Conservation (phyloP, 2,329 filamentous ascomycete genomes). For the Xylaria sp. region DNA sequence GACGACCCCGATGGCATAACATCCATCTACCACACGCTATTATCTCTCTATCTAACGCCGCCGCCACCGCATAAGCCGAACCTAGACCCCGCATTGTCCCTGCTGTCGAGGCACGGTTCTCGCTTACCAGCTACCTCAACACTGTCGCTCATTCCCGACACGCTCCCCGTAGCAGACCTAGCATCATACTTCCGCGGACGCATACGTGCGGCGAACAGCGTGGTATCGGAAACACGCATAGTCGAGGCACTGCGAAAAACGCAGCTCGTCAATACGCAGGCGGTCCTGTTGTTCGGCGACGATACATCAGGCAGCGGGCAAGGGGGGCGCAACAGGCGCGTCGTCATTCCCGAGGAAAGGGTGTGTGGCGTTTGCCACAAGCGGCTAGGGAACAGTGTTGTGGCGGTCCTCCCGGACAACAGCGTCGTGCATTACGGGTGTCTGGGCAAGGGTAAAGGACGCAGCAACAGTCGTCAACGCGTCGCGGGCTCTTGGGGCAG, state of each 20-base stretch:
- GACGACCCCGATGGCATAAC: slow-evolving; percentile 62
- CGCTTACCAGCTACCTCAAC: slow-evolving; percentile 89
- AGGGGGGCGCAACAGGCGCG: slow-evolving; percentile 69
- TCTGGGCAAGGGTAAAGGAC: slow-evolving; percentile 58
- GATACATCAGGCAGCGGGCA: slow-evolving; percentile 63
- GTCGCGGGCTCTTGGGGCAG: slow-evolving; percentile 50
- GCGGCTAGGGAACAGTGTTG: slow-evolving; percentile 88
- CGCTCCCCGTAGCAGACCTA: slow-evolving; percentile 80
- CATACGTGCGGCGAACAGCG: slow-evolving; percentile 85
- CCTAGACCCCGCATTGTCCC: slow-evolving; percentile 81
- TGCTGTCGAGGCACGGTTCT: slow-evolving; percentile 93
- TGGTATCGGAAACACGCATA: slow-evolving; percentile 83
- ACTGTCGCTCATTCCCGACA: slow-evolving; percentile 83
- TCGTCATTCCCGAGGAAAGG: slow-evolving; percentile 86
- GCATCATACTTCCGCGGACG: slow-evolving; percentile 92
- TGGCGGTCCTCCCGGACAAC: slow-evolving; percentile 88
- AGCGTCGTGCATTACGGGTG: slow-evolving; percentile 86
- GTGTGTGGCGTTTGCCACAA: slow-evolving; percentile 95
- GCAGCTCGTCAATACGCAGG: slow-evolving; percentile 81
- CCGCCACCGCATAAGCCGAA: slow-evolving; percentile 77
- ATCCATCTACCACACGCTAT: slow-evolving; percentile 91
- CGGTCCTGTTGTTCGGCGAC: slow-evolving; percentile 78
- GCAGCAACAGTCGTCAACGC: slow-evolving; percentile 52
- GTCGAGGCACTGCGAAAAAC: slow-evolving; percentile 80
- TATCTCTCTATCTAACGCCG: slow-evolving; percentile 89